Evolutionary conservation across 2,329 filamentous ascomycete species (phyloP), one percentile per base, ranked within the genome.

Genomic region (Alternaria angustiovoidea): DNA sequence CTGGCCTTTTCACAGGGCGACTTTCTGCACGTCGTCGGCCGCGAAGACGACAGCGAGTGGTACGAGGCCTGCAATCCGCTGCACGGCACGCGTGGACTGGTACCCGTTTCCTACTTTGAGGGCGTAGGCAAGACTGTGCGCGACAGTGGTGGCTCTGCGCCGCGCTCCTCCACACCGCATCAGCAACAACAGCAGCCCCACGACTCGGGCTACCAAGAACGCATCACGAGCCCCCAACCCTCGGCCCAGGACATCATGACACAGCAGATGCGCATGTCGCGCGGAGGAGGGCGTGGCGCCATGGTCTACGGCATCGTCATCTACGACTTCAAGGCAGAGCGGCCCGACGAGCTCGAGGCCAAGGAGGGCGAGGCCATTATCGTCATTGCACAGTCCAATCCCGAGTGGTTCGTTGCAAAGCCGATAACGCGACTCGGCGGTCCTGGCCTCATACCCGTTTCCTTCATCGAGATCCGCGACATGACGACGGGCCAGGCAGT

Each of bases 321-420:
- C 84, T 98, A 97, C 79, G 93, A 98, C 80, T 99, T 99, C 80
- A 88, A 92, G 69, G 95, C 95, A 0, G 94, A 98, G 80, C 85
- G 94, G 58, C 91, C 93, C n/a, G 95, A 99, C 78, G 95, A 99
- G 81, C 81, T 99, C 59, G 94, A 97, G 69, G 95, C 95, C 49
- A 96, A 96, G 79, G 91, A 93, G 47, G 94, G 94, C 59, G 95
- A 99, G 80, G 92, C 94, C 54, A 97, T 99, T 74, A 97, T 99
- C 67, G 94, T 99, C 55, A 98, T 98, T 76, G 95, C 95, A 44
- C 95, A 98, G 79, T 98, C 94, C 7, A 98, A 98, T 74, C 93
- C 94, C 5, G 95, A 99, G 80, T 99, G 95, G 95, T 98, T 98
- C 75, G 94, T 99, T 63, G 95, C 95, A 51, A 99, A 99, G 81